Conservation (phyloP, 805 yeast species). For the Candida krabiensis region DNA sequence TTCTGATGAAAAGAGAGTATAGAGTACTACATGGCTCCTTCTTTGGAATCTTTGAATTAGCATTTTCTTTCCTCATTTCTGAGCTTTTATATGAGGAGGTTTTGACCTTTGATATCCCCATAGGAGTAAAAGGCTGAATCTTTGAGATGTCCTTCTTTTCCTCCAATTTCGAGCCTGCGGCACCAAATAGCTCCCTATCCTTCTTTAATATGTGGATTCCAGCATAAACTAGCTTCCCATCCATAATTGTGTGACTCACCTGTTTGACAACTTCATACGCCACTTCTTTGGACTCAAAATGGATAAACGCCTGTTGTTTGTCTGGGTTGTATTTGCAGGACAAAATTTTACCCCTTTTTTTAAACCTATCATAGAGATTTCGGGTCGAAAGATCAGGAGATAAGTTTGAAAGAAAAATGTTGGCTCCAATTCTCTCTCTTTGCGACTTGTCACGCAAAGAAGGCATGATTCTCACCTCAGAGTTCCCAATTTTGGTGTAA, state of each 20-base stretch:
- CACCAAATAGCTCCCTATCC: conserved; percentile 27
- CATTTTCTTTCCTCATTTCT: neutral
- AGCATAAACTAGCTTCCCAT: conserved; percentile 25
- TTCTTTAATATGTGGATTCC: conserved; percentile 31
- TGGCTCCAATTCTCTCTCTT: conserved; percentile 47
- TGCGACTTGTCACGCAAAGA: conserved; percentile 44
- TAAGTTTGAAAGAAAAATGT: conserved; percentile 49
- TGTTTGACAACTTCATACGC: conserved; percentile 37
- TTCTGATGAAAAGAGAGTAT: conserved; percentile 31
- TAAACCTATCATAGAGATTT: conserved; percentile 29
- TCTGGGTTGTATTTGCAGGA: conserved; percentile 31
- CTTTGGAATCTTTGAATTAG: neutral
- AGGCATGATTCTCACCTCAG: conserved; percentile 57
- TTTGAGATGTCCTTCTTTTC: conserved; percentile 15
- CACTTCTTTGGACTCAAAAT: conserved; percentile 37
- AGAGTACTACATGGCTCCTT: conserved; percentile 22
- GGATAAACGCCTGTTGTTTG: conserved; percentile 38
- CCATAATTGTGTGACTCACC: conserved; percentile 23
- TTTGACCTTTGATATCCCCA: conserved; percentile 1
- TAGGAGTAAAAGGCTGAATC: conserved; percentile 14
- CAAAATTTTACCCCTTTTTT: conserved; percentile 26
- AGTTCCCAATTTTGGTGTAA: conserved; percentile 39
- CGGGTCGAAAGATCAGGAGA: conserved; percentile 36
- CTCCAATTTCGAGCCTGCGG: conserved; percentile 1
- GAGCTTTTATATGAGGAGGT: too few relatives aligned